Evolutionary conservation across 2,329 filamentous ascomycete species (phyloP).

Genomic region (Aureobasidium subglaciale): DNA sequence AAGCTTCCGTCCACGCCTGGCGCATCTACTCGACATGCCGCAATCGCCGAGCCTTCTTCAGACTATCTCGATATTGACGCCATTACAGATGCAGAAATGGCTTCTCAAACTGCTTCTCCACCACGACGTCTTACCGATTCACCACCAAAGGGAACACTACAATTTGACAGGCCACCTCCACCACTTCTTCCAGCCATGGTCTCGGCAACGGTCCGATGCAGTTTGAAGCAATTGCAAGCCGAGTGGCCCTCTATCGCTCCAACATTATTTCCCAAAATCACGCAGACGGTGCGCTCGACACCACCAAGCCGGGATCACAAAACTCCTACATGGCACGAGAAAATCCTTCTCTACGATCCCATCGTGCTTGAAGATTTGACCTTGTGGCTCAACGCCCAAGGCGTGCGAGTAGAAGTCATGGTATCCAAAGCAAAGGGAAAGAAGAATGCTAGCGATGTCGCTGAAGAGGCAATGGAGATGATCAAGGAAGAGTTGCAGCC

Average conservation of each 20-base stretch:
- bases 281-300: constrained; percentile 40
- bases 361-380: constrained; percentile 82
- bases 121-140: constrained; percentile 18
- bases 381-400: constrained; percentile 62
- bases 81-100: constrained; percentile 28
- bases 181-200: background rate
- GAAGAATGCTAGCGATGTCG: constrained; percentile 16
- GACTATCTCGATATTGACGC: constrained; percentile 21
- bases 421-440: constrained; percentile 29
- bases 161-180: constrained; percentile 8
- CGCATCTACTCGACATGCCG: background rate
- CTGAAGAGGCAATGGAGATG: constrained; percentile 17
- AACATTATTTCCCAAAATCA: constrained; percentile 42
- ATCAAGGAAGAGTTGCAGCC: constrained; percentile 32
- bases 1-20: background rate
- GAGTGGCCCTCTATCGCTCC: constrained; percentile 29
- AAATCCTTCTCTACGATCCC: constrained; percentile 88
- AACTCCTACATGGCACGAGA: constrained; percentile 71
- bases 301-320: constrained; percentile 34
- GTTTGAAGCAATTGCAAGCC: background rate
- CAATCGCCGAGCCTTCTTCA: constrained; percentile 4
- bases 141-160: background rate
- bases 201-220: background rate
- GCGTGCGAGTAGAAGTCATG: constrained; percentile 20
- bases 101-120: constrained; percentile 27